phyloP scores from a whole-genome alignment of 257 asterid genomes.

The Solanum appendiculatum region DNA sequence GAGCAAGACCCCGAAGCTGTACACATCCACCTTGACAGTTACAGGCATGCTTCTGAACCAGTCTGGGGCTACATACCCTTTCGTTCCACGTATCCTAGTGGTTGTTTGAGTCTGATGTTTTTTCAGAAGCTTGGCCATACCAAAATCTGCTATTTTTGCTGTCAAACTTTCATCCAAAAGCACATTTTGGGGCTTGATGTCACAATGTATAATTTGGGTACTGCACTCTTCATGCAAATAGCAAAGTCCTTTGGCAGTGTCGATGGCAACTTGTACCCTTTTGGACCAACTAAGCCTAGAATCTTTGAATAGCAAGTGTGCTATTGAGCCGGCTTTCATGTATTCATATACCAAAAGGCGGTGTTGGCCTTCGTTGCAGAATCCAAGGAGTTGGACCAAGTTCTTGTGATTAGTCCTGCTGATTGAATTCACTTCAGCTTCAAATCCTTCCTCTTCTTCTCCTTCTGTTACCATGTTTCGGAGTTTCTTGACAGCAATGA shows the following conservation, averaged over 20 bases:
- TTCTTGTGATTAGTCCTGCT: constrained; percentile 30
- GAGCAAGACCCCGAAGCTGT: neutral
- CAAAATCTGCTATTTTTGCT: neutral
- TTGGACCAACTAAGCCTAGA: constrained; percentile 14
- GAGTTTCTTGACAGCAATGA: constrained; percentile 25
- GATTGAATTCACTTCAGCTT: constrained; percentile 22
- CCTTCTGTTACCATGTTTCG: constrained; percentile 1
- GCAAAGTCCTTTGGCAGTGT: constrained; percentile 18
- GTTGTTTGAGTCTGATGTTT: neutral
- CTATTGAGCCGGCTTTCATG: constrained; percentile 18
- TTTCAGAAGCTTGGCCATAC: neutral
- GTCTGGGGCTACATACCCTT: neutral
- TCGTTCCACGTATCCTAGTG: neutral
- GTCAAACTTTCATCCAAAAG: neutral
- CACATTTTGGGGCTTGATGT: neutral
- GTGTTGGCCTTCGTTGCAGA: constrained; percentile 13
- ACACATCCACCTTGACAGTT: neutral
- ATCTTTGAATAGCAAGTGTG: constrained; percentile 7
- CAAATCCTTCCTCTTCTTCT: constrained; percentile 14
- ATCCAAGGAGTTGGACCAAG: constrained; percentile 24
- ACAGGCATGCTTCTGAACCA: neutral
- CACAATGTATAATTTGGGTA: constrained; percentile 19
- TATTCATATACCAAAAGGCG: constrained; percentile 24
- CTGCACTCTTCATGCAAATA: constrained; percentile 36
- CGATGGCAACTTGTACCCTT: constrained; percentile 18